Evolutionary conservation across 805 yeast genomes (phyloP).

Genomic region (Candida lessepsii): DNA sequence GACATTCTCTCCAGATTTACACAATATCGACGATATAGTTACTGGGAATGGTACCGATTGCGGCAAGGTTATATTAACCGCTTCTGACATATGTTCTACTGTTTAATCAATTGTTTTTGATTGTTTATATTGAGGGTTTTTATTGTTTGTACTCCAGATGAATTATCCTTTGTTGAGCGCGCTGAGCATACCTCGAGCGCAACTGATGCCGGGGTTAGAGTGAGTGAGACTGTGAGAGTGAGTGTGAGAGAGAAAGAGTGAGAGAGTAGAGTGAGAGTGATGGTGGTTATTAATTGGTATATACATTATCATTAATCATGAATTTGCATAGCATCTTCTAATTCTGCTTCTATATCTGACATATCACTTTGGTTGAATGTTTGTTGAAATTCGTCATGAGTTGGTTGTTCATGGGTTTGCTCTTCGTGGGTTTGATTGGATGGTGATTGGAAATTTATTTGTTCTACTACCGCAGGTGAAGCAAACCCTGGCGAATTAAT

Average conservation of each 20-base stretch:
- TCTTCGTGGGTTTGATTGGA: too few species aligned
- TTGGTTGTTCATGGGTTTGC: too few species aligned
- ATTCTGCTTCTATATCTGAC: conserved; percentile 8
- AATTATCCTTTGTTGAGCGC: conserved; percentile 2
- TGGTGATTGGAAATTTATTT: too few species aligned
- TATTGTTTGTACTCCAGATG: background rate
- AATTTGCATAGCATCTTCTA: conserved; percentile 6
- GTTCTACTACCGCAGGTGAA: too few species aligned
- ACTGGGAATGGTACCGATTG: conserved; percentile 66
- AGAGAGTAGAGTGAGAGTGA: too few species aligned
- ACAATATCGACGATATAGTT: conserved; percentile 52
- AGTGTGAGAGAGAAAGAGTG: too few species aligned
- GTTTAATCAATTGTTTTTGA: background rate
- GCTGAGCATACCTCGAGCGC: background rate
- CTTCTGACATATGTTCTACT: conserved; percentile 26
- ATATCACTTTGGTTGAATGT: too few species aligned
- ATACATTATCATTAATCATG: background rate
- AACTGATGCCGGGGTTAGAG: too few species aligned
- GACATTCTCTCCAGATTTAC: conserved; percentile 45
- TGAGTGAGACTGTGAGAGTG: background rate
- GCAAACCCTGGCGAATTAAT: too few species aligned
- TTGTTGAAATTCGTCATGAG: too few species aligned
- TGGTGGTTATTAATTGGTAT: too few species aligned
- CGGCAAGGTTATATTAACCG: conserved; percentile 58
- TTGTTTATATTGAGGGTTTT: background rate